Percentiles rank a stretch among this genome's conserved stretches.
Conservation (phyloP, 495 filamentous ascomycete species). For the Daldinia bambusicola region DNA sequence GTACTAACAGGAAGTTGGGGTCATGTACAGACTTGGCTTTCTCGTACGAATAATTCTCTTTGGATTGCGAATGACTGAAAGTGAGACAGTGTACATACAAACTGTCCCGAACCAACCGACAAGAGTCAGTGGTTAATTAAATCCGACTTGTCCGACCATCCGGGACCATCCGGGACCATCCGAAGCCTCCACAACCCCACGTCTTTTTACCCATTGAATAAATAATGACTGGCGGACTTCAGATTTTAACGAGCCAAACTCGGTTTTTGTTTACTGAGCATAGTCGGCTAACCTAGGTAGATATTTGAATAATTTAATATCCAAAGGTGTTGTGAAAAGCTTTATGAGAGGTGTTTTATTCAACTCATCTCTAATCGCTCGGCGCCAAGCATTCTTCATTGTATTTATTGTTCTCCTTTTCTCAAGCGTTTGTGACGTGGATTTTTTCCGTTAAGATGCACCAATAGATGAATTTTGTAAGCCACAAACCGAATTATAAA, state of each 20-base stretch:
- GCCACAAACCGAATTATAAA: neutral
- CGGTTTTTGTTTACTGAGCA: neutral
- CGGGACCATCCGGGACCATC: conserved; percentile 8
- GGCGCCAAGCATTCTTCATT: neutral
- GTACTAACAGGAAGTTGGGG: neutral
- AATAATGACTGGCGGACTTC: neutral
- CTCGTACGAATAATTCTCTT: neutral
- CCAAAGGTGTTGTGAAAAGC: neutral
- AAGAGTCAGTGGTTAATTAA: neutral
- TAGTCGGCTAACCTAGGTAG: neutral
- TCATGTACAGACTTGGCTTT: neutral
- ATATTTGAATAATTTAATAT: neutral
- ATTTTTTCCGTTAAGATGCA: neutral
- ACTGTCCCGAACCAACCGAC: neutral
- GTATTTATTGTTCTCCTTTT: neutral
- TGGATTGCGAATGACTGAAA: neutral
- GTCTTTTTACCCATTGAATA: neutral
- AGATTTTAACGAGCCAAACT: neutral
- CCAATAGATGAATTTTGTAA: neutral
- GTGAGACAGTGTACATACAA: neutral
- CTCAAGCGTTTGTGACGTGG: neutral
- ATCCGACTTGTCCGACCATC: conserved; percentile 6
- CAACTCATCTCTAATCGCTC: neutral
- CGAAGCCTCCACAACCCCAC: neutral
- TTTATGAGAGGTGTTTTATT: neutral